These are phyloP conservation scores for Fusarium longipes DNA, from an alignment of 2,329 filamentous ascomycete species.

Conservation along the genomic window DNA sequence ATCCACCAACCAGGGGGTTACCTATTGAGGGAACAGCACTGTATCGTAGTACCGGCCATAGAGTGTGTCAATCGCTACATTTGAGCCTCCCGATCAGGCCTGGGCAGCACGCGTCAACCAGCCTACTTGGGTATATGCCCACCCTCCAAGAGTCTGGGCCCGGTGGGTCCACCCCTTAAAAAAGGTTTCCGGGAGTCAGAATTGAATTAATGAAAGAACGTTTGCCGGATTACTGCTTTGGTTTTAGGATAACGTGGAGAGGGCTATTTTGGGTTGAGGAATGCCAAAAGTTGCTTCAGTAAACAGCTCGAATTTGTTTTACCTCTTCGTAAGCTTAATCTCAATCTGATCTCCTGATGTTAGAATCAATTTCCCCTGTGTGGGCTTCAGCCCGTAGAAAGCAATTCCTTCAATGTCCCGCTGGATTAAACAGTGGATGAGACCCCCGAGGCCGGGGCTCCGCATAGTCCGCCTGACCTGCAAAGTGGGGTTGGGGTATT, in stretches of 20 bases:
- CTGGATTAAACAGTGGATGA: slow-evolving; percentile 26
- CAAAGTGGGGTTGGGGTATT: slow-evolving; percentile 45
- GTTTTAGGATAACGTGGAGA: slow-evolving; percentile 8
- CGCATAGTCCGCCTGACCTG: slow-evolving; percentile 45
- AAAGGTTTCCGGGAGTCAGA: slow-evolving; percentile 32
- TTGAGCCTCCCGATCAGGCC: slow-evolving; percentile 22
- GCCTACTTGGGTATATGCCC: not conserved
- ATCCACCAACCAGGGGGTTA: slow-evolving; percentile 38
- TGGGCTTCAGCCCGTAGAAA: slow-evolving; percentile 15
- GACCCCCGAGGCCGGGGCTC: slow-evolving; percentile 40
- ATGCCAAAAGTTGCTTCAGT: not conserved
- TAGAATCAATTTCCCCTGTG: slow-evolving; percentile 16
- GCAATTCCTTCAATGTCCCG: slow-evolving; percentile 31
- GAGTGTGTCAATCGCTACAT: slow-evolving; percentile 9
- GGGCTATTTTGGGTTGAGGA: slow-evolving; percentile 1
- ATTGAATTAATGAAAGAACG: slow-evolving; percentile 17
- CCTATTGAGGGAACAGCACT: not conserved
- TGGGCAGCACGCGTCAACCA: slow-evolving; percentile 18
- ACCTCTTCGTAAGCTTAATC: slow-evolving; percentile 16
- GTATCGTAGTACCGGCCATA: slow-evolving; percentile 8
- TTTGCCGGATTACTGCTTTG: slow-evolving; percentile 25
- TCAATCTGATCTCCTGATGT: slow-evolving; percentile 17
- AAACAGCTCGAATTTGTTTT: slow-evolving; percentile 3
- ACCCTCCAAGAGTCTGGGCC: slow-evolving; percentile 26
- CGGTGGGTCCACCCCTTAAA: slow-evolving; percentile 22